Base-by-base conservation (phyloP, 106 monocot genomes). In the Acorus calamus region DNA sequence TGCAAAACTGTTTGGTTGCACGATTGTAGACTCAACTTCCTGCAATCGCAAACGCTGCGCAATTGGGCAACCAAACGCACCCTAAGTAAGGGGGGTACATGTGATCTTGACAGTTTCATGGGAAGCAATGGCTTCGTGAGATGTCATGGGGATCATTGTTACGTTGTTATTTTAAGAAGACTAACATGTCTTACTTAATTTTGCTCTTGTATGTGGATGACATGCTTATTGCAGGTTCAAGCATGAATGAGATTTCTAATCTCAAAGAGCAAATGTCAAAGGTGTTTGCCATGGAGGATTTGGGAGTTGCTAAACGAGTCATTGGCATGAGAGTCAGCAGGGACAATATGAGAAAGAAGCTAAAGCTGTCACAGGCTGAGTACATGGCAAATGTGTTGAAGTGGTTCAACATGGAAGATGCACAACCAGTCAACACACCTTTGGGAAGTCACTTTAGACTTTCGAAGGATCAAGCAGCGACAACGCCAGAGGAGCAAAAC, bases 191-290 rank as follows among this genome's bases (percentile, higher is more conserved):
- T 9, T 53, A 66, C 45, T 13, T 66, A 7, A 66, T 66, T 7
- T 53, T 66, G 3, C 52, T 66, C 10, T 11, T n/a, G n/a, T n/a
- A 66, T 66, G 53, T 52, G 42, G 53, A 66, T 66, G 66, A 66
- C 5, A 66, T 52, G 14, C 51, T 66, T 4, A 53, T 66, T 53
- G 66, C 8, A 53, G 10, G 70, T 2, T 28, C 50, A 47, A 60
- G 50, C 11, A 43, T 60, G 61, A 50, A 48, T 5, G 42, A 61
- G 11, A 52, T 70, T 45, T 47, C 3, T 8, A 44, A 7, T 7
- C 53, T 70, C 7, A 66, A 66, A 4, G 5, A 28, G 12, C 8
- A 28, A 5, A 10, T 66, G 14, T 44, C 9, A 11, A 52, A 52
- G 4, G 53, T 8, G 10, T 66, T 66, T 66, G 66, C 14, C 12